Evolutionary conservation across 2,329 filamentous ascomycete genomes (phyloP).

Genomic region (Paraphaeosphaeria minitans): DNA sequence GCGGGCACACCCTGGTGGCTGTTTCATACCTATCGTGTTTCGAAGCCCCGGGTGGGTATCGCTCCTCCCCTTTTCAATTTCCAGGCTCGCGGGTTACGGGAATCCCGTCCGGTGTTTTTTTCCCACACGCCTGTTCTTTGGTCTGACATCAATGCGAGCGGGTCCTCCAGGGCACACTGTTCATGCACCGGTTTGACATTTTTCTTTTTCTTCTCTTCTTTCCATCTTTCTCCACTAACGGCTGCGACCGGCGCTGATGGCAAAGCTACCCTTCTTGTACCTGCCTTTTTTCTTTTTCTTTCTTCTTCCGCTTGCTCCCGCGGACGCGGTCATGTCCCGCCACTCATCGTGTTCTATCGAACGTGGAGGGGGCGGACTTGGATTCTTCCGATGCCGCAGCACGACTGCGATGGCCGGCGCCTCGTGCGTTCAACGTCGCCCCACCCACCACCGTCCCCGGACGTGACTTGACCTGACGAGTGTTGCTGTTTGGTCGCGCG

Average conservation of each 20-base stretch:
- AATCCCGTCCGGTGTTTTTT: slow-evolving; percentile 7
- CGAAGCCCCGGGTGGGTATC: slow-evolving; percentile 18
- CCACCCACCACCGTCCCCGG: not conserved
- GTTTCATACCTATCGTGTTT: slow-evolving; percentile 26
- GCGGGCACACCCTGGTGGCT: slow-evolving; percentile 27
- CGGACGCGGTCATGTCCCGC: slow-evolving; percentile 1
- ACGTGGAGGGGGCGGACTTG: slow-evolving; percentile 9
- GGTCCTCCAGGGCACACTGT: not conserved
- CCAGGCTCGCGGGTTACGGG: slow-evolving; percentile 13
- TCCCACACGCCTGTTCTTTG: not conserved
- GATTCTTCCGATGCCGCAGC: slow-evolving; percentile 6
- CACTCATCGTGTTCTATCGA: slow-evolving; percentile 6
- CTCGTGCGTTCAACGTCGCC: not conserved
- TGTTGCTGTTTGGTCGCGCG: not conserved
- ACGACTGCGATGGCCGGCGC: slow-evolving; percentile 1
- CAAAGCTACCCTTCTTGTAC: slow-evolving; percentile 47
- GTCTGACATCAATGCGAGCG: slow-evolving; percentile 13
- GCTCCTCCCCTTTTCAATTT: slow-evolving; percentile 12
- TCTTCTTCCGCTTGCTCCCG: slow-evolving; percentile 7
- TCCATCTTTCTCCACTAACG: slow-evolving; percentile 5
- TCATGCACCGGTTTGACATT: not conserved
- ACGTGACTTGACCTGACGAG: not conserved
- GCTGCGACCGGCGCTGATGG: slow-evolving; percentile 27
- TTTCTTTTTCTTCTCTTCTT: not conserved
- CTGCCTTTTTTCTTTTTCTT: slow-evolving; percentile 24